These are phyloP conservation scores for Suhomyces chickasaworum DNA, from an alignment of 1,139 yeast species.

Conservation along the genomic window DNA sequence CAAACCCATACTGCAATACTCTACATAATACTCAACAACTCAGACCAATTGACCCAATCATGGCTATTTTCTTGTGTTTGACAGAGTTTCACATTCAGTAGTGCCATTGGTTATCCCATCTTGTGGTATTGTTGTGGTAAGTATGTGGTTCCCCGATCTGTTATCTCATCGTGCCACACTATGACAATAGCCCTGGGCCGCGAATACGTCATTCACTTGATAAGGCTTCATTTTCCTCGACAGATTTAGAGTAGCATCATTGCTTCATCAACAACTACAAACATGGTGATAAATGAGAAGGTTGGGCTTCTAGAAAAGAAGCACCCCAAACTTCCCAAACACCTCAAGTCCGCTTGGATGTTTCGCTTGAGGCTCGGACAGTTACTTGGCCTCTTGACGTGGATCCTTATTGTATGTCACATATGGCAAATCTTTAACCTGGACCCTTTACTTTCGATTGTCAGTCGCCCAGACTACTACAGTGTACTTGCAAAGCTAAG, in stretches of 20 bases:
- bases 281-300: neutral
- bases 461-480: constrained; percentile 3
- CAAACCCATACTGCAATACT: too few relatives aligned
- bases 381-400: neutral
- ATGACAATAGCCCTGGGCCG: neutral
- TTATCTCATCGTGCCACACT: constrained; percentile 1
- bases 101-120: too few relatives aligned
- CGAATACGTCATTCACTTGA: neutral
- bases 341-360: neutral
- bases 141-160: neutral
- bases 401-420: neutral
- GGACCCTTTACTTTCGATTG: neutral
- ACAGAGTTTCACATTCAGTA: too few relatives aligned
- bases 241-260: neutral
- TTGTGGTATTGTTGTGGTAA: neutral
- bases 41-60: too few relatives aligned
- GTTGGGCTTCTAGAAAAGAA: neutral
- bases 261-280: neutral
- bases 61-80: too few relatives aligned
- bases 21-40: too few relatives aligned
- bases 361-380: neutral
- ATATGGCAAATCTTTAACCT: neutral
- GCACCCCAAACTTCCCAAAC: neutral
- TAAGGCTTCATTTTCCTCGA: neutral
- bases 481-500: neutral